Evolutionary conservation across 2,329 filamentous ascomycete species (phyloP).

Genomic region (Microdochium trichocladiopsis): DNA sequence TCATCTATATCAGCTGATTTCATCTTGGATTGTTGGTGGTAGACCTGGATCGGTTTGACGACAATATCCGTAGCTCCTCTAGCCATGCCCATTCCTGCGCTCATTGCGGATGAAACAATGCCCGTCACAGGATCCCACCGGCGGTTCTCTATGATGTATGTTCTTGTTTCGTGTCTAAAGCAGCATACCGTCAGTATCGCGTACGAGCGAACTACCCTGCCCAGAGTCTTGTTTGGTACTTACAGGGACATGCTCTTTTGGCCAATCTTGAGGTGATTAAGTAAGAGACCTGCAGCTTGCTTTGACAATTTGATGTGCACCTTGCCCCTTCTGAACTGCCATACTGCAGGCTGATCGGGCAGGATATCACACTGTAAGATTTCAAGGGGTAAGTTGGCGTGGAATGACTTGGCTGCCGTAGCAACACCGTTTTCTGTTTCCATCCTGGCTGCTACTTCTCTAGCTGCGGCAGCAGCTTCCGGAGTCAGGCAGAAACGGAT

Average conservation of each 20-base stretch:
- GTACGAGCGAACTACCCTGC: neutral
- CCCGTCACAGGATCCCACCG: neutral
- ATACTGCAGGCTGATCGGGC: neutral
- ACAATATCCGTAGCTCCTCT: neutral
- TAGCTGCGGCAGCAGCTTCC: conserved; percentile 18
- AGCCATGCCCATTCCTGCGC: neutral
- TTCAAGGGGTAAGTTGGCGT: conserved; percentile 21
- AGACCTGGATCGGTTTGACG: neutral
- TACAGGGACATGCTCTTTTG: neutral
- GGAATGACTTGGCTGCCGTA: conserved; percentile 29
- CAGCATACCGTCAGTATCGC: neutral
- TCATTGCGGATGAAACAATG: neutral
- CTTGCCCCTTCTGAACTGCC: neutral
- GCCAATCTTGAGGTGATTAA: neutral
- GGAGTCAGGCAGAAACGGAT: conserved; percentile 22
- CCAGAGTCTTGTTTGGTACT: neutral
- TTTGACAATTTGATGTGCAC: neutral
- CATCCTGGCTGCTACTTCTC: conserved; percentile 25
- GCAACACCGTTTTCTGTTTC: conserved; percentile 24
- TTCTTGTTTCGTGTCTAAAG: neutral
- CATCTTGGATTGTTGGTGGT: neutral
- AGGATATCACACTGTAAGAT: conserved; percentile 22
- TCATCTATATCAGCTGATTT: neutral
- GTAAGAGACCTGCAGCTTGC: neutral
- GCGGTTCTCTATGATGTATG: neutral